A percentile compares a stretch with the other conserved stretches of the same genome.
Conservation (phyloP, 768 basidiomycete species). For the Ramaria sp. region DNA sequence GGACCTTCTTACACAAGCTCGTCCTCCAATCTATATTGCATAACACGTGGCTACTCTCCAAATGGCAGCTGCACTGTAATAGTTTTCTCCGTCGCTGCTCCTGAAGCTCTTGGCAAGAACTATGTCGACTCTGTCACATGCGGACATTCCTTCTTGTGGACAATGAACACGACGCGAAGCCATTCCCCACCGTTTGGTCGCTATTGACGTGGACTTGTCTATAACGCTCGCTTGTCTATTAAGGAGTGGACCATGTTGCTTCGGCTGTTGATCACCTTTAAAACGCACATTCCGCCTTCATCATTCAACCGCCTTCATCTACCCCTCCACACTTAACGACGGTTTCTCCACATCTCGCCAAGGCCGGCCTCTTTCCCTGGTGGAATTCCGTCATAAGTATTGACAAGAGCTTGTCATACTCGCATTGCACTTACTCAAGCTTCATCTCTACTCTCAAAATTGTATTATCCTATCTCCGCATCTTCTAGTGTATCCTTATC, state of each 20-base stretch:
- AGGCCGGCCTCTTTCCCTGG: constrained; percentile 6
- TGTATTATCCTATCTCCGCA: not conserved
- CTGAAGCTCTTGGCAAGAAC: too few species aligned
- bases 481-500: not conserved
- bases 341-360: not conserved
- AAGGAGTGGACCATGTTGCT: not conserved
- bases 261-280: not conserved
- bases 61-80: too few species aligned
- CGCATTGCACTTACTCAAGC: not conserved
- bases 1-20: not conserved
- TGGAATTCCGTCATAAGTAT: constrained; percentile 2
- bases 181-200: too few species aligned
- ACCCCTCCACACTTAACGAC: not conserved
- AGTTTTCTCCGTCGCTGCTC: too few species aligned
- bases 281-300: not conserved
- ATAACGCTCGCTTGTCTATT: too few species aligned
- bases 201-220: too few species aligned
- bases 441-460: not conserved
- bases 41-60: too few species aligned
- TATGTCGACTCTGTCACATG: too few species aligned
- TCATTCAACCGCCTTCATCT: not conserved
- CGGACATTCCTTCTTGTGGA: too few species aligned
- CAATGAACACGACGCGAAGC: too few species aligned
- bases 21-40: too few species aligned
- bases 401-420: not conserved